Base-by-base conservation (phyloP, 208 protist species). In the Endotrypanum monterogeii region DNA sequence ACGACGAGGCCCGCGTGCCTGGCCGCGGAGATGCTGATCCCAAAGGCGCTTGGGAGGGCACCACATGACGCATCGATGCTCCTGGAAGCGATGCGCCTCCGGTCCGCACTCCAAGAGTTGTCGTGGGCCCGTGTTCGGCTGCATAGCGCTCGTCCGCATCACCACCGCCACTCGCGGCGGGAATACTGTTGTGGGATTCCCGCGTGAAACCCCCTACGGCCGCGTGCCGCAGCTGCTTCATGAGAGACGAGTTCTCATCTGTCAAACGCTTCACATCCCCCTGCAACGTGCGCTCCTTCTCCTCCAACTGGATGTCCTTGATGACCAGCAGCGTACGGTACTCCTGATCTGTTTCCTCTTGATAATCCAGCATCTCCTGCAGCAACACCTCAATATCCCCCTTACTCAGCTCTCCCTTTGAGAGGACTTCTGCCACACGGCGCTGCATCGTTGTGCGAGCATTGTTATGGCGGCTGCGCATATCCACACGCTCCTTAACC, bases 341-440 rank as follows among this genome's bases (percentile, higher is more conserved):
- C 48, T 93, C 85, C 39, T 89, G 71, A 7, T 89, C 84, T 32
- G 70, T 67, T 2, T 83, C 76, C 57, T 95, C 88, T 80, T 95
- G 91, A 41, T 89, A 89, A 76, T 95, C 88, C 0, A 93, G 77
- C 78, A 93, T 89, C 69, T 89, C 80, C 63, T 88, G 76, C 71
- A 95, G 79, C 50, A 93, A 74, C 51, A 76, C 25, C 62, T 88
- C 80, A 61, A 93, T 83, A 55, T 89, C 85, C 30, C 78, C 73
- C 67, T 88, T 88, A 62, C 58, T 89, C 23, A 90, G 54, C 57
- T 66, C 79, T 3, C 71, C 73, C 56, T 68, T 81, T 51, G 44
- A 69, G 32, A 92, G 68, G 44, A 95, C 73, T 14, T 83, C 63
- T 20, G 83, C 80, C 58, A 92, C 75, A 41, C 85, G 88, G n/a